These are phyloP conservation scores for Globisporangium paroecandrum DNA, from an alignment of 352 stramenopile genomes.

Conservation along the genomic window DNA sequence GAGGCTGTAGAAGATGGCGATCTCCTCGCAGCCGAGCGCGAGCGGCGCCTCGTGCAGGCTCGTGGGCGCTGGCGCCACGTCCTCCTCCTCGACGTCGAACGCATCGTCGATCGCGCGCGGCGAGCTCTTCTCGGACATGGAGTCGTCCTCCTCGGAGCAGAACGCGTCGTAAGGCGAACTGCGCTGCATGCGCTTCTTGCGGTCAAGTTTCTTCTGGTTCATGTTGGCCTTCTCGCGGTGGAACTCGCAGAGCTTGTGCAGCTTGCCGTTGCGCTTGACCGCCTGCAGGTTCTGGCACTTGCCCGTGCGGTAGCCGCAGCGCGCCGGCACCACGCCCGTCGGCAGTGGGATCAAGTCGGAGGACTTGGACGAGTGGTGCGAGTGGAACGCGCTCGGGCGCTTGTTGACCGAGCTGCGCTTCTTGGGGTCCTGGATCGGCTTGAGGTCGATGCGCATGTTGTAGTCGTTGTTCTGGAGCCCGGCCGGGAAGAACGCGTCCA, in stretches of 20 bases:
- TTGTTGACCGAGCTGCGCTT: conserved; percentile 17
- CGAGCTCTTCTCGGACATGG: conserved; percentile 29
- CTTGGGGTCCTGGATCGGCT: conserved; percentile 18
- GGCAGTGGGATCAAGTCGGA: conserved; percentile 21
- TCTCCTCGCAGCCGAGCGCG: conserved; percentile 56
- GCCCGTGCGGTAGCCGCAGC: conserved; percentile 76
- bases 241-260: conserved; percentile 85
- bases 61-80: conserved; percentile 32
- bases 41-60: conserved; percentile 63
- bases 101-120: conserved; percentile 51
- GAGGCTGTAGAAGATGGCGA: conserved; percentile 76
- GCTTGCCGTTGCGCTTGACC: conserved; percentile 78
- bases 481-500: conserved; percentile 29
- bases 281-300: conserved; percentile 81
- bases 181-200: conserved; percentile 76
- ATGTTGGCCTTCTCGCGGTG: conserved; percentile 80
- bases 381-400: conserved; percentile 12
- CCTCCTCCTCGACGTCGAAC: conserved; percentile 16
- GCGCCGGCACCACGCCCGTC: conserved; percentile 31
- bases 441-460: conserved; percentile 33
- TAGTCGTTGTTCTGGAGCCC: conserved; percentile 14
- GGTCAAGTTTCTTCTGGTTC: conserved; percentile 85
- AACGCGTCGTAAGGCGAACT: conserved; percentile 38
- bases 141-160: conserved; percentile 44
- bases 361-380: conserved; percentile 8